These are phyloP conservation scores for Fusarium veterinarium DNA, from an alignment of 2,329 filamentous ascomycete genomes.

Conservation along the genomic window DNA sequence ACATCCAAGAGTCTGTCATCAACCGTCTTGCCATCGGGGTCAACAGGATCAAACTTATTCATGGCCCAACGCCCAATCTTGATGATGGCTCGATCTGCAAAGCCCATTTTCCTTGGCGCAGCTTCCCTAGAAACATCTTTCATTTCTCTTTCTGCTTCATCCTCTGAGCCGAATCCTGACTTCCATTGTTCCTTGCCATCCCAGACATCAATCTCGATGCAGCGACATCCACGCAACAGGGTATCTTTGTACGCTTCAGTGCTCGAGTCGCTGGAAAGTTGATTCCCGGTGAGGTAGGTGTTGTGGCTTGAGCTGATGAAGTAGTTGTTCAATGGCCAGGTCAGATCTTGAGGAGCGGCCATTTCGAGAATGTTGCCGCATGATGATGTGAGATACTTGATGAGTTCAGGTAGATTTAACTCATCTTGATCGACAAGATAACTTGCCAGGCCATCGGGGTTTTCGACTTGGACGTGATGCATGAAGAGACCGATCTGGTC, in stretches of 20 bases:
- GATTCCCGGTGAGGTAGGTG: constrained; percentile 88
- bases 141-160: accelerated
- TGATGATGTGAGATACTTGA: constrained; percentile 15
- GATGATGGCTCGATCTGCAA: neutral
- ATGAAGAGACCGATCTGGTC: constrained; percentile 12
- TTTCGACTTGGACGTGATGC: constrained; percentile 13
- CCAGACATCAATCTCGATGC: constrained; percentile 96
- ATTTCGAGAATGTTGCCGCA: constrained; percentile 14
- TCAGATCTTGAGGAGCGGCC: constrained; percentile 60
- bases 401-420: neutral
- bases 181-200: constrained; percentile 71
- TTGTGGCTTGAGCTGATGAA: constrained; percentile 96
- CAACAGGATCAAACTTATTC: constrained; percentile 2
- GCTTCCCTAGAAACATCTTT: neutral
- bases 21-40: neutral
- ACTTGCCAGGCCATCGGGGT: constrained; percentile 3
- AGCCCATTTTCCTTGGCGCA: neutral
- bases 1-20: neutral
- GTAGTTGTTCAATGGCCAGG: constrained; percentile 82
- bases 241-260: constrained; percentile 82
- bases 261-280: constrained; percentile 80
- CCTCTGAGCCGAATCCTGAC: neutral
- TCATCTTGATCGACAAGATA: constrained; percentile 6
- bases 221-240: constrained; percentile 81
- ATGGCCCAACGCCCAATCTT: neutral